phyloP scores from a whole-genome alignment of 768 basidiomycete species.

The Kwoniella newhampshirensis region DNA sequence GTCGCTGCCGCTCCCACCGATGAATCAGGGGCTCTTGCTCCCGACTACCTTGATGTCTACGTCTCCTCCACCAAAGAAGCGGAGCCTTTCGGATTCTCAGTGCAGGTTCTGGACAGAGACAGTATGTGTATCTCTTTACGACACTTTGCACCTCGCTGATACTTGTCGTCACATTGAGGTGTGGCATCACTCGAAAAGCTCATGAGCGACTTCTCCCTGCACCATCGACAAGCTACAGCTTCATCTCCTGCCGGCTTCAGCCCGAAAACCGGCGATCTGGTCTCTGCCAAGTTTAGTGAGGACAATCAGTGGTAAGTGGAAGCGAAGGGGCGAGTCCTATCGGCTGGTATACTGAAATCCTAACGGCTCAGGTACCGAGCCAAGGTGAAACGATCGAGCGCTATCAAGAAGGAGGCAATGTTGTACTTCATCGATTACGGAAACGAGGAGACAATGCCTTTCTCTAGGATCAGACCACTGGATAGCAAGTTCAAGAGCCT shows the following conservation, averaged over 20 bases:
- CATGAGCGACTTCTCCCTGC: conserved; percentile 87
- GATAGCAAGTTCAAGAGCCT: conserved; percentile 86
- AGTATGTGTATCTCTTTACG: conserved; percentile 58
- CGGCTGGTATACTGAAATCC: neutral
- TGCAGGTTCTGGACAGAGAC: conserved; percentile 88
- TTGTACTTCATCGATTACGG: conserved; percentile 84
- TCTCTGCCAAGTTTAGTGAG: conserved; percentile 85
- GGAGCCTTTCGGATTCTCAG: conserved; percentile 72
- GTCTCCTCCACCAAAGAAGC: conserved; percentile 77
- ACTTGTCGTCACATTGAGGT: conserved; percentile 58
- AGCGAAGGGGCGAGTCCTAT: neutral
- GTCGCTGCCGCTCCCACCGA: conserved; percentile 57
- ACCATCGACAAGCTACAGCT: conserved; percentile 67
- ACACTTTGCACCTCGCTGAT: no score
- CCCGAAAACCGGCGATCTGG: conserved; percentile 82
- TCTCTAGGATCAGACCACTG: conserved; percentile 74
- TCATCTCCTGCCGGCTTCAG: conserved; percentile 66
- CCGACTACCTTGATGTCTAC: conserved; percentile 89
- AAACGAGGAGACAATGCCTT: conserved; percentile 84
- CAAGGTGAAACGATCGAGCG: conserved; percentile 78
- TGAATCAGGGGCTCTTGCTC: conserved; percentile 59
- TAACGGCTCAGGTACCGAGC: conserved; percentile 85
- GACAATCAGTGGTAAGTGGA: conserved; percentile 72
- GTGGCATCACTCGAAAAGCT: conserved; percentile 88
- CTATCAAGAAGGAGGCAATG: conserved; percentile 88